These are phyloP conservation scores for Neonectria faginata DNA, from an alignment of 2,329 filamentous ascomycete genomes.

Conservation along the genomic window DNA sequence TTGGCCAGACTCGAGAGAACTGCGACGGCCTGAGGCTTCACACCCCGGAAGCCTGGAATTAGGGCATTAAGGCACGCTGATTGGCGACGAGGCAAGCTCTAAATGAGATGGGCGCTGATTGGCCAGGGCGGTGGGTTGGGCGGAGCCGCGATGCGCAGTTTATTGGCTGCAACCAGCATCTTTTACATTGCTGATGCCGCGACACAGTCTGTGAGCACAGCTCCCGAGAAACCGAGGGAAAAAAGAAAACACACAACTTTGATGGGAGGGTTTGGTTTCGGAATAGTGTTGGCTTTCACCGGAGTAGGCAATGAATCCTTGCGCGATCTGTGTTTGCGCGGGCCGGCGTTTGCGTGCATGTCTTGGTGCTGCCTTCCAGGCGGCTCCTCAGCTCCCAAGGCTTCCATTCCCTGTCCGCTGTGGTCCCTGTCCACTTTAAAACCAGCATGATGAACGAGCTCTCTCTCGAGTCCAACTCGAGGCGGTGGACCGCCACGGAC, in stretches of 20 bases:
- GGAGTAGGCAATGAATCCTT: background rate
- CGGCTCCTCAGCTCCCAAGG: conserved; percentile 9
- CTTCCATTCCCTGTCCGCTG: conserved; percentile 18
- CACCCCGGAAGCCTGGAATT: conserved; percentile 3
- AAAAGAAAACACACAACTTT: background rate
- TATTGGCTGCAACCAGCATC: conserved; percentile 33
- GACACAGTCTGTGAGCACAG: conserved; percentile 25
- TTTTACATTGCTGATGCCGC: conserved; percentile 31
- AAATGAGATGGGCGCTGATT: conserved; percentile 33
- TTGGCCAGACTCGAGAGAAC: conserved; percentile 23
- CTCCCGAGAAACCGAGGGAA: conserved; percentile 16
- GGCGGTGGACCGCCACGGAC: conserved; percentile 23
- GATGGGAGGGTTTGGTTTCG: background rate
- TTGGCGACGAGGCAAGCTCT: conserved; percentile 35
- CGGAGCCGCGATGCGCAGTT: conserved; percentile 23
- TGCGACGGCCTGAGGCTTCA: conserved; percentile 26
- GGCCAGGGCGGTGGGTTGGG: conserved; percentile 19
- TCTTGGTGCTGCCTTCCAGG: background rate
- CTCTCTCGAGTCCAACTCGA: conserved; percentile 22
- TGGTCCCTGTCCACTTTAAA: conserved; percentile 4
- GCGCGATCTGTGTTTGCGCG: background rate
- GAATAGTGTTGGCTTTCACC: background rate
- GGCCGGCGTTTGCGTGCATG: background rate
- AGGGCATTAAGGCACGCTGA: conserved; percentile 26
- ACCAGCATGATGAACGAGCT: background rate